A percentile compares a stretch with the other conserved stretches of the same genome.
Conservation (phyloP, 1,284 basidiomycete species). For the Irpex sp. region DNA sequence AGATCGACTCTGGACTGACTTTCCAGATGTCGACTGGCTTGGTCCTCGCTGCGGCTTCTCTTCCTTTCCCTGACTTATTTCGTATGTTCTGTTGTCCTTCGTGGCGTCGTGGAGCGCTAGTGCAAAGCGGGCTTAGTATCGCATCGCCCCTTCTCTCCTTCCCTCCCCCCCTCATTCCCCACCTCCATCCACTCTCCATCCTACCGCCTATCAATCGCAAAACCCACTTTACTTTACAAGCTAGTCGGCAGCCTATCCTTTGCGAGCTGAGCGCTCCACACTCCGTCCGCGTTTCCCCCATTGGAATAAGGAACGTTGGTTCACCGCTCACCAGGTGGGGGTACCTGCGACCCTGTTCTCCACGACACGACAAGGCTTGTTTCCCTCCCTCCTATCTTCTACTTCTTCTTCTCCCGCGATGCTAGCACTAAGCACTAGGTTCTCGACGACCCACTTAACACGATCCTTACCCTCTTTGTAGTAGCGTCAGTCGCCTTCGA, state of each 20-base stretch:
- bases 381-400: background rate
- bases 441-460: too few species aligned
- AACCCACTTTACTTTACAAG: background rate
- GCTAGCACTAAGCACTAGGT: background rate
- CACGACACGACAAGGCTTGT: background rate
- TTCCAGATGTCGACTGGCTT: background rate
- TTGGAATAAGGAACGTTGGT: too few species aligned
- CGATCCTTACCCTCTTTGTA: too few species aligned
- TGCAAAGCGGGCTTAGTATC: background rate
- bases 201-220: background rate
- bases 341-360: background rate
- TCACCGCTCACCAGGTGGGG: background rate
- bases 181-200: background rate
- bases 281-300: too few species aligned
- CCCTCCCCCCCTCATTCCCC: too few species aligned
- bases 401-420: background rate
- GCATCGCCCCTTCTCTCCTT: too few species aligned
- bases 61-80: background rate
- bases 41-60: background rate
- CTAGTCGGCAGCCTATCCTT: background rate
- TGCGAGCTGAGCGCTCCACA: too few species aligned
- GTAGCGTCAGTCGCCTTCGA: too few species aligned
- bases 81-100: background rate
- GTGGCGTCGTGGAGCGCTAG: background rate
- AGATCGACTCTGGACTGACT: background rate